Conservation (phyloP, 2,329 filamentous ascomycete genomes). For the Ascochyta pisi region DNA sequence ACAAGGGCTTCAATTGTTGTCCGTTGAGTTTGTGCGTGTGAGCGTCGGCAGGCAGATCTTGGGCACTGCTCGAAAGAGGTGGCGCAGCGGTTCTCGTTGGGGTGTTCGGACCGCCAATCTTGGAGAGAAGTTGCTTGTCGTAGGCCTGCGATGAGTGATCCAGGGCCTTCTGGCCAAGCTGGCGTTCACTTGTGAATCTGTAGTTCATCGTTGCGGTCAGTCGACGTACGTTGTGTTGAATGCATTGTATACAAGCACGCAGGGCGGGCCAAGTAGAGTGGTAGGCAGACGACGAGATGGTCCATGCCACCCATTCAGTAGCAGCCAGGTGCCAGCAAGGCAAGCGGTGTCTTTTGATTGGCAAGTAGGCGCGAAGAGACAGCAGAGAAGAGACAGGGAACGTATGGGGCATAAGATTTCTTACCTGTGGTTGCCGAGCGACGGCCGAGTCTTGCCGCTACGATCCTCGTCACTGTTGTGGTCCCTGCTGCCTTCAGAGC, state of each 20-base stretch:
- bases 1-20: constrained; percentile 52
- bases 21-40: constrained; percentile 52
- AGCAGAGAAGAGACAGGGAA: constrained; percentile 8
- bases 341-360: constrained; percentile 6
- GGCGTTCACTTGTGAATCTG: constrained; percentile 66
- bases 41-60: constrained; percentile 45
- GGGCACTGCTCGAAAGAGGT: constrained; percentile 41
- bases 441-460: constrained; percentile 41
- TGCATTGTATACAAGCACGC: constrained; percentile 11
- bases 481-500: constrained; percentile 40
- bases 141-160: constrained; percentile 67
- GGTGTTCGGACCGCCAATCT: constrained; percentile 66
- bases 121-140: constrained; percentile 67
- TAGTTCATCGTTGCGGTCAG: constrained; percentile 26
- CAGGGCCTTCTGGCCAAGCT: constrained; percentile 64
- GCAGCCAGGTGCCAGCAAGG: constrained; percentile 14
- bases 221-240: constrained; percentile 4
- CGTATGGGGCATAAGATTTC: constrained; percentile 15
- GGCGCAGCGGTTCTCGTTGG: constrained; percentile 54
- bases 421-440: constrained; percentile 54
- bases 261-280: constrained; percentile 4
- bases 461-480: constrained; percentile 49
- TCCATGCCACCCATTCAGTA: constrained; percentile 4
- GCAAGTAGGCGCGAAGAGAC: not conserved
- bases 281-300: not conserved